Evolutionary conservation across 352 stramenopile species (phyloP).

Genomic region (Aphanomyces euteiches): DNA sequence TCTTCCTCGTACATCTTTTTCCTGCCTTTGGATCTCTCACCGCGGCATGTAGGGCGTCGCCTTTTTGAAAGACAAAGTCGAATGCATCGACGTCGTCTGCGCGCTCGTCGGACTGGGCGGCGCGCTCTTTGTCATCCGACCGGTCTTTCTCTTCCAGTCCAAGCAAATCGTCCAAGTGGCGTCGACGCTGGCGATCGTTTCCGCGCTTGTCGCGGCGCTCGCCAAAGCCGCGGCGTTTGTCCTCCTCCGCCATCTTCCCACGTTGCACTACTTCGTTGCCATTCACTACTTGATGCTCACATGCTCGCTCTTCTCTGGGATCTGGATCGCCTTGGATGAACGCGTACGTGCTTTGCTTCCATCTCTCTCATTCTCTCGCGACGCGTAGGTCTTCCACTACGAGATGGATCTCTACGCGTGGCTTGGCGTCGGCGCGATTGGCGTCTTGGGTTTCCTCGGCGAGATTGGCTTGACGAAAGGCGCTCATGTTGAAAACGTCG

Average conservation of each 20-base stretch:
- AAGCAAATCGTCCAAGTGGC: background rate
- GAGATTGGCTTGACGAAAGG: slow-evolving; percentile 42
- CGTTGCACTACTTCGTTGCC: slow-evolving; percentile 53
- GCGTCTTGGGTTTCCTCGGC: slow-evolving; percentile 39
- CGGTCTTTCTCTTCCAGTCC: slow-evolving; percentile 42
- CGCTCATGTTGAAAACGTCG: slow-evolving; percentile 43
- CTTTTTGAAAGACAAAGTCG: slow-evolving; percentile 46
- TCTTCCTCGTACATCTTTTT: slow-evolving; percentile 46
- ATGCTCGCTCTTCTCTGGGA: slow-evolving; percentile 42
- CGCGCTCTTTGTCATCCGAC: slow-evolving; percentile 44
- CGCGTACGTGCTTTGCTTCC: background rate
- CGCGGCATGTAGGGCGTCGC: slow-evolving; percentile 35
- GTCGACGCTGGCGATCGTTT: background rate
- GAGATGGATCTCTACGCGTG: background rate
- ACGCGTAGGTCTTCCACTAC: background rate
- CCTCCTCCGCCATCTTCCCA: slow-evolving; percentile 54
- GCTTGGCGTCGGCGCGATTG: slow-evolving; percentile 27
- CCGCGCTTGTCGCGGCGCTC: background rate
- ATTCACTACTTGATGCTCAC: slow-evolving; percentile 81
- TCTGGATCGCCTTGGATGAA: slow-evolving; percentile 53
- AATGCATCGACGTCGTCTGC: slow-evolving; percentile 36
- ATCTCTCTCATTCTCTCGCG: background rate
- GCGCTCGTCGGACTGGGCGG: slow-evolving; percentile 44
- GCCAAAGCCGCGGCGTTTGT: slow-evolving; percentile 1
- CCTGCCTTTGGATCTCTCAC: background rate